Conservation (phyloP, 257 asterid genomes). For the Solanum commersonii region DNA sequence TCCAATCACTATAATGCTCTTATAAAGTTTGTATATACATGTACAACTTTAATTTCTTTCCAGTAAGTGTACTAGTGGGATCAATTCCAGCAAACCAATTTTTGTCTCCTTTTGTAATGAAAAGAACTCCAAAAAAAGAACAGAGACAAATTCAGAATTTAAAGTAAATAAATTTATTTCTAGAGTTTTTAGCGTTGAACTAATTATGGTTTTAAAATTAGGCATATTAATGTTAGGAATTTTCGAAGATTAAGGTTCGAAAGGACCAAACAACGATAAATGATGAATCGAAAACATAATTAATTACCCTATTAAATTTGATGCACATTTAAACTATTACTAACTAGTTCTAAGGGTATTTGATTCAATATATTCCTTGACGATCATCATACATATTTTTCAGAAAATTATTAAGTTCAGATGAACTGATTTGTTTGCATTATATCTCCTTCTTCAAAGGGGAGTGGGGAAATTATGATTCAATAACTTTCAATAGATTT, state of each 20-base stretch:
- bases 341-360: not conserved
- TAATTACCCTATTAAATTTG: not conserved
- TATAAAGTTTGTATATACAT: not conserved
- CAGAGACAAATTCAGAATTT: not conserved
- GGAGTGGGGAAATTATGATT: not conserved
- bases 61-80: not conserved
- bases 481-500: not conserved
- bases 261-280: not conserved
- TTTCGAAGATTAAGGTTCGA: not conserved
- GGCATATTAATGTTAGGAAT: not conserved
- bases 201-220: not conserved
- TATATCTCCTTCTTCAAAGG: not conserved
- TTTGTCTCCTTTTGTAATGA: not conserved
- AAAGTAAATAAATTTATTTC: not conserved
- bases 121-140: not conserved
- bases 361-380: not conserved
- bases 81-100: not conserved
- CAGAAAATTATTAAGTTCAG: not conserved
- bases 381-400: rapidly evolving
- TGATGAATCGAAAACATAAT: not conserved
- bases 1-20: slow-evolving; percentile 15
- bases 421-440: not conserved
- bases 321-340: not conserved
- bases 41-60: not conserved
- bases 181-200: not conserved